Base-by-base conservation (phyloP, 176 grass and related monocot genomes). In the Chloris gayana region DNA sequence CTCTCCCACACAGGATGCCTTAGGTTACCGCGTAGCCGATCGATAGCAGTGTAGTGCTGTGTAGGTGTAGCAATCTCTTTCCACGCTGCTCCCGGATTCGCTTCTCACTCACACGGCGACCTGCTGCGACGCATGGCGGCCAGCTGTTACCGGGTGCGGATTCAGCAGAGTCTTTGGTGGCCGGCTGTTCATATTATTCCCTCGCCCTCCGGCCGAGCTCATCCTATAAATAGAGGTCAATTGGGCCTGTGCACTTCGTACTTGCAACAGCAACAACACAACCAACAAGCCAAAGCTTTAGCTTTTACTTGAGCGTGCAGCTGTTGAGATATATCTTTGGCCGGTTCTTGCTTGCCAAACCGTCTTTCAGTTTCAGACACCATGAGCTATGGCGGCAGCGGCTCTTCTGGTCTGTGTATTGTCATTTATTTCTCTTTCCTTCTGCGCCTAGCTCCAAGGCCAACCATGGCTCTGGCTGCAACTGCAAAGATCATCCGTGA, bases 341-440 rank as follows among this genome's bases (percentile, higher is more conserved):
- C 45, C 64, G 12, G 26, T 39, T 9, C 18, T 34, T 80, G 14
- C 47, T 68, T 29, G 30, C 19, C 0, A 7, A 15, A 18, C 27
- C 39, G 18, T 53, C 49, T 53, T 19, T 45, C 4, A 11, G 54
- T 31, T 45, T 11, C 39, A 46, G 72, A 49, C 67, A 44, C 51
- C 83, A 94, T 94, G 91, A 94, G 87, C 84, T 86, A 91, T 2
- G 88, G 91, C 42, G 83, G 91, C 65, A 85, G 91, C 65, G 86
- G 83, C 80, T 94, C 91, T 69, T 88, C 91, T 19, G 88, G 91
- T 94, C 46, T 44, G 78, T 73, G 51, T 11, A n/a, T 24, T 41
- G 73, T 1, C 50, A 42, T 25, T 75, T 6, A 1, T 57, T 38
- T 14, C 9, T 21, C 63, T 38, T 35, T 21, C 31, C n/a, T 37